Conservation (phyloP, 2,329 filamentous ascomycete species). For the Apiospora rasikravindrae region DNA sequence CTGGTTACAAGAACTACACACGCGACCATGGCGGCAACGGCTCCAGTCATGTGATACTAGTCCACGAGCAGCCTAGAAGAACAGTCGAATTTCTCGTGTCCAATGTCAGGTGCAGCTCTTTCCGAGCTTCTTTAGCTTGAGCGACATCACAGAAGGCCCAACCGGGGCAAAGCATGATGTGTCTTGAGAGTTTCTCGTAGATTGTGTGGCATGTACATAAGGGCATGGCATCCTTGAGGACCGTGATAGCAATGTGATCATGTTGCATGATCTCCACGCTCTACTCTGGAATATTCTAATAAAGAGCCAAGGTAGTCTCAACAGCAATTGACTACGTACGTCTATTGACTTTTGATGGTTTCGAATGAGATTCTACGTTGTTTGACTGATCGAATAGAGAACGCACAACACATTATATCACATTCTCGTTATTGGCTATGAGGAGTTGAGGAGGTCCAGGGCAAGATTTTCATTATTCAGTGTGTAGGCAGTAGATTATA, state of each 20-base stretch:
- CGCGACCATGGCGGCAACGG: neutral
- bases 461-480: too few species aligned
- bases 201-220: slow-evolving; percentile 12
- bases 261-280: neutral
- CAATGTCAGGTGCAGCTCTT: neutral
- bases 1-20: neutral
- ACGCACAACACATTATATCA: too few species aligned
- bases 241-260: neutral
- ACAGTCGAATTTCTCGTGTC: neutral
- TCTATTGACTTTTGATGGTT: neutral
- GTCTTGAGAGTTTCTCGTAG: neutral
- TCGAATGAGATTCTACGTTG: neutral
- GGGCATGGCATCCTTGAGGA: neutral
- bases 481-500: too few species aligned
- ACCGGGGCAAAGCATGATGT: neutral
- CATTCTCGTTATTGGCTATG: too few species aligned
- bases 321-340: neutral
- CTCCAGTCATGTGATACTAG: neutral
- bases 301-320: neutral
- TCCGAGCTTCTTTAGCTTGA: neutral
- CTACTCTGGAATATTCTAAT: slow-evolving; percentile 5
- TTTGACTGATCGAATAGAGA: neutral
- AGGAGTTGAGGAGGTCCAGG: too few species aligned
- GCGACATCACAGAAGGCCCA: neutral
- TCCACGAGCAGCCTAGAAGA: neutral